phyloP scores from a whole-genome alignment of 2,329 filamentous ascomycete genomes.

The Orbilia oligospora region DNA sequence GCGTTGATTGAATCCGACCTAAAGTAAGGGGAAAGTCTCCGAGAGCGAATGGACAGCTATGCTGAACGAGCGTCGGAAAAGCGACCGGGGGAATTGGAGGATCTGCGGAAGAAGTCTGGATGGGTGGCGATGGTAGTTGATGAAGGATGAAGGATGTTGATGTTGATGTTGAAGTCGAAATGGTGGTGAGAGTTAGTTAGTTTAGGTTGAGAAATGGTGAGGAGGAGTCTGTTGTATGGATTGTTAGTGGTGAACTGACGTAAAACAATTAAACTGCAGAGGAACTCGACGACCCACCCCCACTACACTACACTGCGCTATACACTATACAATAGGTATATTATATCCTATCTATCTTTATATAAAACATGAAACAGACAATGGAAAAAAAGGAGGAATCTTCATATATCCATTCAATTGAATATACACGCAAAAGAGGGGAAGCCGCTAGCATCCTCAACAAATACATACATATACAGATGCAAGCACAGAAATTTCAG shows the following conservation, averaged over 20 bases:
- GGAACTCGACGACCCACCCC: background rate
- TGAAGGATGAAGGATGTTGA: no score
- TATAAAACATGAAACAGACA: no score
- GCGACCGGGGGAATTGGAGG: conserved; percentile 15
- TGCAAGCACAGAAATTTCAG: conserved; percentile 22
- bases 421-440: conserved; percentile 2
- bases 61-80: background rate
- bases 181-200: background rate
- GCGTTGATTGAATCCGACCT: background rate
- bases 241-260: background rate
- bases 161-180: background rate
- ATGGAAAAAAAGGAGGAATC: no score
- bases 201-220: no score
- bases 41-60: conserved; percentile 31
- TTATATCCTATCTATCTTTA: background rate
- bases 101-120: background rate
- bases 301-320: no score
- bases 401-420: background rate
- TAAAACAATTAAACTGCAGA: background rate
- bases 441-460: background rate
- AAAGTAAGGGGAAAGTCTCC: conserved; percentile 11
- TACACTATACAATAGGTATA: no score
- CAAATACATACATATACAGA: background rate
- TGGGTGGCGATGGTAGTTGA: background rate
- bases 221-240: no score